Evolutionary conservation across 106 monocot genomes (phyloP), one percentile per base, ranked within the genome.

Genomic region (Apostasia shenzhenica): DNA sequence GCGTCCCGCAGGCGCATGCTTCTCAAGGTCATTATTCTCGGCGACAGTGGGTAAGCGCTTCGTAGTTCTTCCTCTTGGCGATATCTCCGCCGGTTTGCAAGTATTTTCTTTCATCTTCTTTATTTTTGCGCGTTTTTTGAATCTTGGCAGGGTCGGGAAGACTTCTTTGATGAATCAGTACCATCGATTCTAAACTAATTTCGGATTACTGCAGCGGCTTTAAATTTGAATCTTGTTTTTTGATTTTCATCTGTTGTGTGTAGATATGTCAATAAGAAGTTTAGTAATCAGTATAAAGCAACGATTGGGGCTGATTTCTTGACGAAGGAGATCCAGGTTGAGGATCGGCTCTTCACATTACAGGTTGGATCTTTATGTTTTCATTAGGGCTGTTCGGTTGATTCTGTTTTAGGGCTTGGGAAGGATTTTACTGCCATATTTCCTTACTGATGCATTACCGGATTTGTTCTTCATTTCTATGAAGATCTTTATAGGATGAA

Each of bases 1-100:
- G 75, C 88, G 26, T 72, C 84, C 47, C 70, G 87, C 6, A 59
- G 84, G 69, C 62, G 88, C 50, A 84, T 78, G 69, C 79, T 88
- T 39, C 88, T 88, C 69, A 88, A 88, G 69, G 88, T 88, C 71
- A 88, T 84, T 76, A 81, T 88, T 61, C 83, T 86, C 67, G 86
- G 83, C n/a, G 86, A 86, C 54, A 86, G 86, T 83, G 86, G 86
- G 86, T 86, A 52, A 78, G 75, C 40, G 57, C 26, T 39, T 69
- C 47, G 53, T 59, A 48, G 9, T 57, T 3, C 65, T 42, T 44
- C 50, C 39, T 12, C 61, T 70, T 69, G 50, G 12, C 0, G 9
- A 39, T 39, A 54, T 44, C 5, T 9, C 37, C 45, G 12, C 48
- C 12, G 63, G 13, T 42, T 1, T 2, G 12, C 12, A 14, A 57